Base-by-base conservation (phyloP, 1,284 basidiomycete genomes). In the Leccinum solheimii region DNA sequence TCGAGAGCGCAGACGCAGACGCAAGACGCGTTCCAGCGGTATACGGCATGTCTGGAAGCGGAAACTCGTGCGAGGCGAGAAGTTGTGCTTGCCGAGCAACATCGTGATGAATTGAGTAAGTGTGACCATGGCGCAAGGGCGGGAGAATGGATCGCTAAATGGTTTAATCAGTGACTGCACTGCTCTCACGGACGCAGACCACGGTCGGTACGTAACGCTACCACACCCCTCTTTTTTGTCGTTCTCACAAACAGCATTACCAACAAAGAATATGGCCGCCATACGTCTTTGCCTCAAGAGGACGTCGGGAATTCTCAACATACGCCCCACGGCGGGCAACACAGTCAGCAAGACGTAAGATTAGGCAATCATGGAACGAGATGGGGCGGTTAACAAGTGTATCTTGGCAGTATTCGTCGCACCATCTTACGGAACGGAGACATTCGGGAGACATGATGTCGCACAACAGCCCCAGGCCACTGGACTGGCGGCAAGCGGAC, bases 41-140 rank as follows among this genome's bases (percentile, higher is more conserved):
- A 91, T 69, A 89, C 83, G 14, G 79, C 83, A 10, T 88, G 85
- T 72, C 75, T 90, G 14, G 88, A 91, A 65, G 77, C 83, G 7
- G 88, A 91, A 70, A 78, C 79, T 50, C 84, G 84, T 69, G 86
- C 88, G 32, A 79, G 84, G 65, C 83, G 85, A 63, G 84, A 87
- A 62, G 84, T 90, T 8, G 75, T 75, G 13, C 77, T 82, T 61
- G 84, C 84, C 53, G 89, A 91, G 69, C 87, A 87, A 72, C 83
- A 86, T 57, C 82, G 87, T 61, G 88, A 90, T 67, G 83, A 86
- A 66, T 80, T 90, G 67, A 85, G 88, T 90, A 73, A 71, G 79
- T 30, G 64, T 11, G 45, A 48, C 38, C 19, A 38, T 56, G 26
- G n/a, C 34, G 23, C 53, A 55, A 64, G 54, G 56, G 60, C 49